Percentiles rank a stretch among this genome's conserved stretches.
Conservation (phyloP, 208 protist species). For the Entamoeba dispar region DNA sequence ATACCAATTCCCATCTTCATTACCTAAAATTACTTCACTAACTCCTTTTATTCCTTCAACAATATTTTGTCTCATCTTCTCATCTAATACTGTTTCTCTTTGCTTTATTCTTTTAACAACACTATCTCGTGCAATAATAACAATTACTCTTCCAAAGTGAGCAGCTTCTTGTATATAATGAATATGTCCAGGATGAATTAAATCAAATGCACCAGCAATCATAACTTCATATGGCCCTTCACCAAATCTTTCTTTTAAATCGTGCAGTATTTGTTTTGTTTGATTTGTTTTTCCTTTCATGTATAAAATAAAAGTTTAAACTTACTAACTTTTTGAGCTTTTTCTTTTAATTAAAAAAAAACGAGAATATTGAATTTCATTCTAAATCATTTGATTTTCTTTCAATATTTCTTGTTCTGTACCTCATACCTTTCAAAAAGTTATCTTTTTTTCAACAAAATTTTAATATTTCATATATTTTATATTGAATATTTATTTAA, state of each 20-base stretch:
- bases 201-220: not conserved
- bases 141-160: not conserved
- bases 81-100: not conserved
- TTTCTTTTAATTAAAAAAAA: no score
- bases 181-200: not conserved
- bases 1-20: not conserved
- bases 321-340: no score
- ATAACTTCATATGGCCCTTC: not conserved
- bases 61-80: not conserved
- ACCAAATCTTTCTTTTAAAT: not conserved
- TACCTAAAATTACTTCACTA: not conserved
- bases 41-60: not conserved
- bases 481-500: no score
- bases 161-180: not conserved
- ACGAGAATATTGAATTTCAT: no score
- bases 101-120: not conserved
- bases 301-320: no score
- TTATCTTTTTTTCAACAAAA: no score
- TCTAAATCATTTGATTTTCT: no score
- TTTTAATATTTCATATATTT: no score
- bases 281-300: no score
- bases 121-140: not conserved
- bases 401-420: no score
- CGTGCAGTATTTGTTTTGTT: not conserved
- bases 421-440: no score